Conservation (phyloP, 1,284 basidiomycete genomes). For the Peniophora sp. region DNA sequence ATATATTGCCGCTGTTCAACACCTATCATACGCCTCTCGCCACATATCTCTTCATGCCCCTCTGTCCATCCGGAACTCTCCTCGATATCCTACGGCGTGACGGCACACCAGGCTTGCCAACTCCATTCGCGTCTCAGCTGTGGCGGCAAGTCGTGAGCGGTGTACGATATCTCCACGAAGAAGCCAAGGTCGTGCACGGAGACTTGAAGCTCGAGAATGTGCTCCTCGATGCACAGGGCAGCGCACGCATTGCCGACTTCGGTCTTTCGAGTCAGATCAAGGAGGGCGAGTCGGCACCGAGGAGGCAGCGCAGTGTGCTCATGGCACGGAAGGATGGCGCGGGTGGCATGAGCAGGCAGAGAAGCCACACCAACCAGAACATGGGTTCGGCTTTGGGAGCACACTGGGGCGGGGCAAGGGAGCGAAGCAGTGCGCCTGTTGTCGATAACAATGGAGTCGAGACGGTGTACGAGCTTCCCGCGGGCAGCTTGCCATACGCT, state of each 20-base stretch:
- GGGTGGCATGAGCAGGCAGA: not conserved
- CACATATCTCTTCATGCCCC: constrained; percentile 80
- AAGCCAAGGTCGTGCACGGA: constrained; percentile 74
- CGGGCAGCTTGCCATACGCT: constrained; percentile 87
- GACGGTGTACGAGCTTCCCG: constrained; percentile 43
- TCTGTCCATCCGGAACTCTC: constrained; percentile 79
- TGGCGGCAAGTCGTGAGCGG: constrained; percentile 88
- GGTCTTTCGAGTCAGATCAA: constrained; percentile 63
- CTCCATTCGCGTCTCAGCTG: constrained; percentile 80
- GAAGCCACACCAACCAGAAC: constrained; percentile 18
- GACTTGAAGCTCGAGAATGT: constrained; percentile 98
- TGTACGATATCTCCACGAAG: constrained; percentile 79
- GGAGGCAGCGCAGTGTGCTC: not conserved
- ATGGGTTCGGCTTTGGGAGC: no score
- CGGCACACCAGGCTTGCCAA: constrained; percentile 53
- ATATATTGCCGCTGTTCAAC: constrained; percentile 79
- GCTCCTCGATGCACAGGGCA: constrained; percentile 78
- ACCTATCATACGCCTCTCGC: constrained; percentile 56
- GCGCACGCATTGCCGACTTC: constrained; percentile 79
- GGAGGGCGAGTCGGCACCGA: constrained; percentile 3
- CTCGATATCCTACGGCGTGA: constrained; percentile 78
- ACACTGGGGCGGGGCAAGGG: constrained; percentile 27
- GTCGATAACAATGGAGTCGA: constrained; percentile 13
- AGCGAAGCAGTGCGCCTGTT: constrained; percentile 53
- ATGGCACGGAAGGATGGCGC: not conserved